phyloP scores from a whole-genome alignment of 1,139 yeast genomes.

The Pichia sp. region DNA sequence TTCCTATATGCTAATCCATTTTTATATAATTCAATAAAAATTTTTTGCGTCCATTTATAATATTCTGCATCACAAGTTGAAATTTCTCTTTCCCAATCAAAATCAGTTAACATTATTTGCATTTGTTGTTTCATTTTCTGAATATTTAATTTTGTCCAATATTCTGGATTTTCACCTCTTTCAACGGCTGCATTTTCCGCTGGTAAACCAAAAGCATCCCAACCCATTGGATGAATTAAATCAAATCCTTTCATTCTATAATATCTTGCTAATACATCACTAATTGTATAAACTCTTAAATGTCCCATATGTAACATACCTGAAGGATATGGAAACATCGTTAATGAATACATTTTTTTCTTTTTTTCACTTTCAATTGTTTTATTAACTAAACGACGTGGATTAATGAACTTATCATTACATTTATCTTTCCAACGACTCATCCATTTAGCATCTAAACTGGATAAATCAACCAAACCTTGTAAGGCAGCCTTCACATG shows the following conservation, averaged over 20 bases:
- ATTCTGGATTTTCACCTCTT: slow-evolving; percentile 67
- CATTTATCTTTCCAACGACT: slow-evolving; percentile 42
- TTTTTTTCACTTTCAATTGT: slow-evolving; percentile 17
- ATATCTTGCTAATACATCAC: slow-evolving; percentile 77
- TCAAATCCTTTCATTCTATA: slow-evolving; percentile 68
- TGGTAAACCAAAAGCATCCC: slow-evolving; percentile 98
- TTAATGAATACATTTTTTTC: slow-evolving; percentile 55
- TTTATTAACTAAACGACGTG: slow-evolving; percentile 33
- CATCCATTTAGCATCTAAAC: slow-evolving; percentile 49
- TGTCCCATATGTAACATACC: slow-evolving; percentile 93
- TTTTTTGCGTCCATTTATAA: slow-evolving; percentile 87
- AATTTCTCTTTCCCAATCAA: slow-evolving; percentile 90
- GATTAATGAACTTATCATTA: slow-evolving; percentile 39
- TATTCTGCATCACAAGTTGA: slow-evolving; percentile 86
- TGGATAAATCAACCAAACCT: slow-evolving; percentile 19
- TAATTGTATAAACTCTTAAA: slow-evolving; percentile 82
- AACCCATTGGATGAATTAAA: slow-evolving; percentile 95
- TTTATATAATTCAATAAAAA: slow-evolving; percentile 65
- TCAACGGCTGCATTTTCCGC: slow-evolving; percentile 98
- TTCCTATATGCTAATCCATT: slow-evolving; percentile 79
- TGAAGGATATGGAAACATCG: slow-evolving; percentile 97
- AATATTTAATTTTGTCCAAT: slow-evolving; percentile 79
- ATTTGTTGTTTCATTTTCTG: slow-evolving; percentile 79
- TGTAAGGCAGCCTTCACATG: slow-evolving; percentile 11
- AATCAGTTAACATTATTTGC: slow-evolving; percentile 71